Evolutionary conservation across 1,284 basidiomycete genomes (phyloP).

Genomic region (Puccinia triticina): DNA sequence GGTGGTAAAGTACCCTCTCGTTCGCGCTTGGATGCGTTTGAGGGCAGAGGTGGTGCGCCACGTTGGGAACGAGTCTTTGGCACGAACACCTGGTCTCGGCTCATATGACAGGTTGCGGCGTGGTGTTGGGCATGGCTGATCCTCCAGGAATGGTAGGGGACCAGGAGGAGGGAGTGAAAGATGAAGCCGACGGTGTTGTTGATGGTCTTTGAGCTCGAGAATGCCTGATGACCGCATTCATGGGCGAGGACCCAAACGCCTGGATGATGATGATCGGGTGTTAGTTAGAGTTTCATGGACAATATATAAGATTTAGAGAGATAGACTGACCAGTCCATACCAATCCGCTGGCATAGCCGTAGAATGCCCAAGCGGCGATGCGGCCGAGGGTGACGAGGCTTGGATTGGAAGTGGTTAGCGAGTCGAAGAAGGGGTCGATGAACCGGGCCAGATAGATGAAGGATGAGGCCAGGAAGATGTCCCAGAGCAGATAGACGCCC

Average conservation of each 20-base stretch:
- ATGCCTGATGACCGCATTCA: conserved; percentile 84
- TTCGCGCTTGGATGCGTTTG: conserved; percentile 62
- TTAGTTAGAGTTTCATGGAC: neutral
- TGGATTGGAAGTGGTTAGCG: neutral
- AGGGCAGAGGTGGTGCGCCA: conserved; percentile 69
- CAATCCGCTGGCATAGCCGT: conserved; percentile 50
- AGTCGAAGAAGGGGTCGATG: conserved; percentile 29
- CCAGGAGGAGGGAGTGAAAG: conserved; percentile 87
- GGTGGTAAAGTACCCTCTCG: conserved; percentile 66
- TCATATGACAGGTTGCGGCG: conserved; percentile 90
- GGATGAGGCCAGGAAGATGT: conserved; percentile 4
- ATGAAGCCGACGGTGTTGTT: conserved; percentile 95
- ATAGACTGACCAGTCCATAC: conserved; percentile 48
- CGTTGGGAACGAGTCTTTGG: conserved; percentile 80
- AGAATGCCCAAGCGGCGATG: conserved; percentile 69
- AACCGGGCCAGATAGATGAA: conserved; percentile 18
- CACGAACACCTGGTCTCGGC: conserved; percentile 94
- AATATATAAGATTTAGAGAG: neutral
- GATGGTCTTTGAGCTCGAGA: conserved; percentile 88
- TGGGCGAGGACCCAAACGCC: conserved; percentile 51
- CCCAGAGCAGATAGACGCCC: conserved; percentile 69
- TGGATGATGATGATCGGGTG: neutral
- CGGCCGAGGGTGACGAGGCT: conserved; percentile 5
- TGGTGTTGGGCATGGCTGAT: conserved; percentile 97
- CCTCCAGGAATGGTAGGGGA: conserved; percentile 97